Base-by-base conservation (phyloP, 116 monocot genomes). In the Dioscorea cayenensis region DNA sequence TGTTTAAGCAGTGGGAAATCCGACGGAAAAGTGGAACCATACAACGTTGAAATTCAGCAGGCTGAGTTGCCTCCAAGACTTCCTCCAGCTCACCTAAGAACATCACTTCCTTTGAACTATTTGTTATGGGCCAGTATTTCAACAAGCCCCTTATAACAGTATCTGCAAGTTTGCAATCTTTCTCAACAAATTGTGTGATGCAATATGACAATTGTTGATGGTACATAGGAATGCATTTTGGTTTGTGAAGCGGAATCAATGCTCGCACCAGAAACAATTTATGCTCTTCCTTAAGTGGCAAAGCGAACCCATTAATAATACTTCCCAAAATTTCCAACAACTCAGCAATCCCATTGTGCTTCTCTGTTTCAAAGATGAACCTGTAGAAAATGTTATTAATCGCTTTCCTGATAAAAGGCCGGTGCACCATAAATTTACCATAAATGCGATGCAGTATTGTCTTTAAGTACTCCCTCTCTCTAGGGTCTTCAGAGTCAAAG, bases 381-480 rank as follows among this genome's bases (percentile, higher is more conserved):
- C 77, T 77, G 36, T 78, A 87, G 66, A 87, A 84, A 25, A 87
- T 84, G 49, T 87, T 84, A 78, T 83, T 84, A 58, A 87, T 87
- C n/a, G 73, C 75, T 74, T 84, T 87, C 69, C 87, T 71, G 49
- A 87, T 87, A 62, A 76, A 87, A 27, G 87, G 84, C 1, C 87
- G 87, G 38, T 87, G 87, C 64, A 87, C 83, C 86, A 86, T 86
- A 80, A 83, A 86, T 64, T 86, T 86, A 36, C 83, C 83, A 63
- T 86, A 87, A 35, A 87, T 74, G 60, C 87, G 81, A 37, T 87
- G 87, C 49, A 87, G 78, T 63, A 87, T 84, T 35, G 70, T 84
- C 79, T 87, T 87, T 38, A 87, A 67, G 63, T 87, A 87, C 36
- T 87, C 87, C 68, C 86, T 83, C 79, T 86, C 86, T 64, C 86